Percentiles rank a stretch among this genome's conserved stretches.
phyloP scores from a whole-genome alignment of 1,284 basidiomycete genomes.

The Sporisorium reilianum region DNA sequence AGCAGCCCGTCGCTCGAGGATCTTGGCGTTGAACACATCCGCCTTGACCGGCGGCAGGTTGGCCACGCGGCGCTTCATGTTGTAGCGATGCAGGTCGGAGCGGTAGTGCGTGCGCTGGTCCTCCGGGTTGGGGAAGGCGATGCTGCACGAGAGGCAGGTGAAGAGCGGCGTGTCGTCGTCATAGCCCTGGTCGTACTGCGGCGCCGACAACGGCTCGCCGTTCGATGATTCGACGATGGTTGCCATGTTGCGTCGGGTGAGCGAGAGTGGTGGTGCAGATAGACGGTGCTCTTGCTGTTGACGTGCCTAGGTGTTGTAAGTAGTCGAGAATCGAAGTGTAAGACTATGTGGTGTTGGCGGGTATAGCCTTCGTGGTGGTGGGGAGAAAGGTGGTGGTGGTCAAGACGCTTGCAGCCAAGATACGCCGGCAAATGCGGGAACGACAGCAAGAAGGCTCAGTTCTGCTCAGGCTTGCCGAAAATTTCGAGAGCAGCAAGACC shows the following conservation, averaged over 20 bases:
- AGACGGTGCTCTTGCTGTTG: no score
- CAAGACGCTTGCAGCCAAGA: no score
- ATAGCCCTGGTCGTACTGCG: conserved; percentile 37
- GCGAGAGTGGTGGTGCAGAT: no score
- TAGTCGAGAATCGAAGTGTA: no score
- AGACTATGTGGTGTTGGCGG: no score
- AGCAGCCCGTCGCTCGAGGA: conserved; percentile 71
- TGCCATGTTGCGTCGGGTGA: conserved; percentile 29
- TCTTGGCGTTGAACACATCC: conserved; percentile 87
- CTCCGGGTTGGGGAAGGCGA: conserved; percentile 85
- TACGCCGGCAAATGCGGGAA: conserved; percentile 18
- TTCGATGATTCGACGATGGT: conserved; percentile 34
- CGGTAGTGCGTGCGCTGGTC: conserved; percentile 92
- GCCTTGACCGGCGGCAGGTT: conserved; percentile 86
- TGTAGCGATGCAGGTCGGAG: conserved; percentile 96
- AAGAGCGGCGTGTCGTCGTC: conserved; percentile 59
- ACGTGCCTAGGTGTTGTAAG: no score
- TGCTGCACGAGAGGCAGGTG: conserved; percentile 91
- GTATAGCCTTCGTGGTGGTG: no score
- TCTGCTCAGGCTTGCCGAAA: conserved; percentile 29
- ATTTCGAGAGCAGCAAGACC: conserved; percentile 9
- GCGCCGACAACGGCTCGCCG: conserved; percentile 34
- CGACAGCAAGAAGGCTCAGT: conserved; percentile 27
- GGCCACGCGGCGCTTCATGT: conserved; percentile 96
- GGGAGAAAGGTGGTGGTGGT: no score